phyloP scores from a whole-genome alignment of 129 eudicot species.

The Centaurea solstitialis region DNA sequence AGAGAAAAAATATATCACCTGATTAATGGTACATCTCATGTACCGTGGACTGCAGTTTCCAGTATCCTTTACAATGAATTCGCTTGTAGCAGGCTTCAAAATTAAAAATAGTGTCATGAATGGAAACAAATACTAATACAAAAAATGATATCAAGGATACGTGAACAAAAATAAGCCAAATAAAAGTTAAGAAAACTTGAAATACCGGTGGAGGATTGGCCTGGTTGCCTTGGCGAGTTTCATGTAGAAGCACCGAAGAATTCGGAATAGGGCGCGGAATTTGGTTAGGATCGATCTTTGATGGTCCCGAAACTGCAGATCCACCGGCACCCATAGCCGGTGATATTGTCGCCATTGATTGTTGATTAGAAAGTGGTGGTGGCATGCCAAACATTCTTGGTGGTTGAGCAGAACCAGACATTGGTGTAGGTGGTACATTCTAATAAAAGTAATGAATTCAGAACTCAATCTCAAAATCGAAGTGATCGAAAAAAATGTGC shows the following conservation, averaged over 20 bases:
- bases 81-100: constrained; percentile 96
- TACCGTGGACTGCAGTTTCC: constrained; percentile 99
- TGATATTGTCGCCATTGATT: constrained; percentile 64
- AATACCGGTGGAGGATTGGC: constrained; percentile 99
- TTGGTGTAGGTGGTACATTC: constrained; percentile 61
- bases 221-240: constrained; percentile 95
- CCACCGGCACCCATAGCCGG: constrained; percentile 68
- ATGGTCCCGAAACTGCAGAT: constrained; percentile 56
- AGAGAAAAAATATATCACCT: constrained; percentile 49
- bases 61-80: constrained; percentile 87
- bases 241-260: constrained; percentile 68
- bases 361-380: constrained; percentile 66
- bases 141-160: not conserved
- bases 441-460: constrained; percentile 29
- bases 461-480: constrained; percentile 22
- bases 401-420: constrained; percentile 60
- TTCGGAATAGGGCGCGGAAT: constrained; percentile 90
- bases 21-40: constrained; percentile 95
- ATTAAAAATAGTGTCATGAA: constrained; percentile 9
- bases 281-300: constrained; percentile 88
- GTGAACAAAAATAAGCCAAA: not conserved
- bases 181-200: constrained; percentile 5
- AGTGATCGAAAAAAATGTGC: not conserved
- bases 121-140: not conserved
- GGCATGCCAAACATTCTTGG: constrained; percentile 86